Evolutionary conservation across 1,284 basidiomycete genomes (phyloP).

Genomic region (Sutorius eximius): DNA sequence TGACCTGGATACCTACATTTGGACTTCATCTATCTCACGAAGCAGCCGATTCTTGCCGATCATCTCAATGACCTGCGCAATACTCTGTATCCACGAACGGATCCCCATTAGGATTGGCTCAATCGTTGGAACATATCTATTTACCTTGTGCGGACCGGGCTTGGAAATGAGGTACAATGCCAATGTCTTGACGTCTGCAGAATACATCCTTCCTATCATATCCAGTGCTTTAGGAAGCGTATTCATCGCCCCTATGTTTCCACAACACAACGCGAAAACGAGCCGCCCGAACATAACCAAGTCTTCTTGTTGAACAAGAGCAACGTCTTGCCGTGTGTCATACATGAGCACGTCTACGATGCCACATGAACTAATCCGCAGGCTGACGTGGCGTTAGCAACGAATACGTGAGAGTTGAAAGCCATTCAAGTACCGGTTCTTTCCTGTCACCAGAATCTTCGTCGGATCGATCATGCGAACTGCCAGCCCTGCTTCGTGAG

Average conservation of each 20-base stretch:
- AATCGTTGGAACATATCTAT: neutral
- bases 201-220: conserved; percentile 72
- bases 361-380: conserved; percentile 82
- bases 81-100: conserved; percentile 47
- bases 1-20: conserved; percentile 53
- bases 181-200: conserved; percentile 79
- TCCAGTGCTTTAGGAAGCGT: conserved; percentile 81
- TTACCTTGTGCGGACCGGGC: conserved; percentile 61
- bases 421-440: conserved; percentile 66
- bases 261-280: conserved; percentile 79
- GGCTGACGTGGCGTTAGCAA: conserved; percentile 39
- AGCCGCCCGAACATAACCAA: conserved; percentile 84
- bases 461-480: conserved; percentile 84
- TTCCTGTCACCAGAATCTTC: conserved; percentile 87
- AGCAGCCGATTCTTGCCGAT: conserved; percentile 68
- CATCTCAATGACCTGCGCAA: conserved; percentile 80
- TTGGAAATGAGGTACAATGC: conserved; percentile 79
- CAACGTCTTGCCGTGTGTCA: conserved; percentile 64
- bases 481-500: conserved; percentile 83
- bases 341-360: conserved; percentile 83
- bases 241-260: conserved; percentile 57
- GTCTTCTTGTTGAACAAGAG: conserved; percentile 82
- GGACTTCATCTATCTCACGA: conserved; percentile 82
- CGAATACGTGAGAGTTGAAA: neutral
- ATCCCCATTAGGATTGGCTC: conserved; percentile 2